Percentiles rank a stretch among this genome's conserved stretches.
Conservation (phyloP, 2,329 filamentous ascomycete genomes). For the Colletotrichum aenigma region DNA sequence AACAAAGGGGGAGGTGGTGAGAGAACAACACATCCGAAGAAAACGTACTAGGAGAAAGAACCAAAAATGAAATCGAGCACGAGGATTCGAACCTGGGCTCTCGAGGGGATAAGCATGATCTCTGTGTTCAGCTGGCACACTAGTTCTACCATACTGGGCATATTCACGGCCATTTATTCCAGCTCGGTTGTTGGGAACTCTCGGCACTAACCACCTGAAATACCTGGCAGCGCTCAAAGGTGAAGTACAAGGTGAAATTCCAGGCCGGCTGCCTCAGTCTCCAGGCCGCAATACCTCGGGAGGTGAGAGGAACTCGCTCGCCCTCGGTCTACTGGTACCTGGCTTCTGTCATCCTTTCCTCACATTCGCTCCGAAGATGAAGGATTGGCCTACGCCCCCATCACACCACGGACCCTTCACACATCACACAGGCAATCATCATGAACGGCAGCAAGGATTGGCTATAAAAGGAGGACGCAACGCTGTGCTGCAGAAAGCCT, state of each 20-base stretch:
- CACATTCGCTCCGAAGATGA: neutral
- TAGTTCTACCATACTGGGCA: neutral
- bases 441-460: neutral
- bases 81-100: neutral
- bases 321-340: neutral
- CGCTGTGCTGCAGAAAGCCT: neutral
- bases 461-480: neutral
- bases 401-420: neutral
- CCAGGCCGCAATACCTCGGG: neutral
- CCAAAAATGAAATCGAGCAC: neutral
- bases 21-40: too few relatives aligned
- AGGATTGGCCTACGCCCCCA: rapidly evolving
- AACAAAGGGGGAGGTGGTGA: too few relatives aligned
- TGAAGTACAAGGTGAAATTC: neutral
- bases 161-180: neutral
- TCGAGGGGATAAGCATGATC: neutral
- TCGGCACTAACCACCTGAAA: neutral
- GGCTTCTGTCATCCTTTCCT: rapidly evolving
- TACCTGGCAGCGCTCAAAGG: neutral
- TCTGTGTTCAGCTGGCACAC: neutral
- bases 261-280: neutral
- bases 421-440: neutral
- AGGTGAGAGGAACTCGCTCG: neutral
- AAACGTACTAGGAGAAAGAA: too few relatives aligned
- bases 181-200: neutral